phyloP scores from a whole-genome alignment of 164 flowering plant species.

The Umbellularia californica region DNA sequence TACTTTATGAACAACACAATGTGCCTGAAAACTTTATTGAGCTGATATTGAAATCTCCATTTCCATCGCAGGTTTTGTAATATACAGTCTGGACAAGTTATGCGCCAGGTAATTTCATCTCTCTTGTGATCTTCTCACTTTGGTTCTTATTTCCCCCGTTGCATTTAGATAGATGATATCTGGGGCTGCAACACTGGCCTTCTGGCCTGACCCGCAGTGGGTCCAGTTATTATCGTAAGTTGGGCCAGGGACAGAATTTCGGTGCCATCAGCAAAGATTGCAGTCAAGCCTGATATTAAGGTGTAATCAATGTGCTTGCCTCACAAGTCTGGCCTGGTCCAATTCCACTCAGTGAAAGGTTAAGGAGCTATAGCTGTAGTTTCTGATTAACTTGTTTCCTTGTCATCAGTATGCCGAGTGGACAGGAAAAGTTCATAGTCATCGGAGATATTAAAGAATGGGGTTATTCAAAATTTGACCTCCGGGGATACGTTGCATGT shows the following conservation, averaged over 20 bases:
- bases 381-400: background rate
- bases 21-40: background rate
- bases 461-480: conserved; percentile 68
- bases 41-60: background rate
- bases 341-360: no score
- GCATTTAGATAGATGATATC: no score
- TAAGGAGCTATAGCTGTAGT: no score
- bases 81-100: conserved; percentile 56
- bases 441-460: conserved; percentile 81
- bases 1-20: background rate
- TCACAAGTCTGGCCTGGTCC: no score
- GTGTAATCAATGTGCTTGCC: no score
- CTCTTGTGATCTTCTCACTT: background rate
- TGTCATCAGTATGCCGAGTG: conserved; percentile 52
- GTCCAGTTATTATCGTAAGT: no score
- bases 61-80: conserved; percentile 50
- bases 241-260: no score
- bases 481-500: conserved; percentile 63
- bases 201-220: no score
- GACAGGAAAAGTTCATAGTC: conserved; percentile 59
- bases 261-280: no score
- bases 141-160: no score
- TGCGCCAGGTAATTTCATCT: conserved; percentile 49
- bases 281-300: no score
- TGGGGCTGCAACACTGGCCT: no score